phyloP scores from a whole-genome alignment of 495 filamentous ascomycete genomes.

The Aspergillus biplanus region DNA sequence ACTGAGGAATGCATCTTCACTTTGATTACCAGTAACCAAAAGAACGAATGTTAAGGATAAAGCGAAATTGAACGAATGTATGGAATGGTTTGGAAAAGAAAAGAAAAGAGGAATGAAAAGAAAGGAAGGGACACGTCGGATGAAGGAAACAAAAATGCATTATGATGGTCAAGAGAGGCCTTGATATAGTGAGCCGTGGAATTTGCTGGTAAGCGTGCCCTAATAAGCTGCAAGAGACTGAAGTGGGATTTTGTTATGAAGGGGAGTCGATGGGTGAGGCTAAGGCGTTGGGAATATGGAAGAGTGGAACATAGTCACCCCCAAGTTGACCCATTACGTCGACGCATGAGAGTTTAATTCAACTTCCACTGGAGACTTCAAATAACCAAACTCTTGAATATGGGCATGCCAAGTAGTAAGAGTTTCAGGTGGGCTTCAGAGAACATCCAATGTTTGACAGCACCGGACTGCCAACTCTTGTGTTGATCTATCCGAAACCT shows the following conservation, averaged over 20 bases:
- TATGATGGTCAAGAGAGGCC: slow-evolving; percentile 2
- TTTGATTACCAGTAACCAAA: background rate
- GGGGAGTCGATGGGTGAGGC: slow-evolving; percentile 16
- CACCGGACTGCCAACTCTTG: background rate
- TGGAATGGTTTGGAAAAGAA: slow-evolving; percentile 14
- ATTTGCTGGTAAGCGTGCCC: background rate
- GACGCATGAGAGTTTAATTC: background rate
- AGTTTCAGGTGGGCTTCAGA: background rate
- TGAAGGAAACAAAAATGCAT: slow-evolving; percentile 11
- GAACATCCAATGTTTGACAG: background rate
- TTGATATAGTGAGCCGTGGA: slow-evolving; percentile 20
- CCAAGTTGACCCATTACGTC: background rate
- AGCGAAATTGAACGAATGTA: slow-evolving; percentile 15
- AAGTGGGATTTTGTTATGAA: slow-evolving; percentile 17
- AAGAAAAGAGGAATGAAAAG: slow-evolving; percentile 15
- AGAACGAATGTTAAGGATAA: background rate
- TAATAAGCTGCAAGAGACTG: slow-evolving; percentile 2
- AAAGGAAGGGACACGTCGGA: slow-evolving; percentile 16
- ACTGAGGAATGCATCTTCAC: slow-evolving; percentile 24
- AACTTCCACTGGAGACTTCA: background rate
- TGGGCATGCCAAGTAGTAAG: background rate
- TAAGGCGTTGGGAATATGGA: slow-evolving; percentile 26
- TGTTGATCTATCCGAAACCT: background rate
- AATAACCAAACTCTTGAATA: background rate
- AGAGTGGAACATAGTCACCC: slow-evolving; percentile 12